Evolutionary conservation across 2,329 filamentous ascomycete species (phyloP), one percentile per base, ranked within the genome.

Genomic region (Aspergillus fructus): DNA sequence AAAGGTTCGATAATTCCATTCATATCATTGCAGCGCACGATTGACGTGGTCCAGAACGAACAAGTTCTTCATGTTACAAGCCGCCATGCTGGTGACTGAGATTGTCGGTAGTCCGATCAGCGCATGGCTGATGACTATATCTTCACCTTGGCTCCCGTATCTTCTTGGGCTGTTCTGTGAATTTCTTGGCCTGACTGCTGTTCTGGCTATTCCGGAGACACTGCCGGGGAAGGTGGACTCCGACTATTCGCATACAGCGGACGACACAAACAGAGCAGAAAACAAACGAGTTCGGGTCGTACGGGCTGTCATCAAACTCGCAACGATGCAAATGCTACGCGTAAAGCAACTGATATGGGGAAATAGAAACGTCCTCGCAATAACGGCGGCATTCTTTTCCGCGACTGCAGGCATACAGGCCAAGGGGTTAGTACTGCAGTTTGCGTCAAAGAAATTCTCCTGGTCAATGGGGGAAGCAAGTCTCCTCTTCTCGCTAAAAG

Each of bases 11-110:
- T 37, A 1, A 7, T 7, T n/a, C 12, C 5, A 15, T 37, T n/a
- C 34, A 1, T 3, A 5, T n/a, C 15, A 15, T n/a, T 15, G 2
- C 0, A 3, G 9, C 9, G 27, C 9, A 11, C 3, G 1, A 11
- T 4, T 30, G 27, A 30, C 27, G 9, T 30, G 4, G 6, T 37
- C 1, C 15, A 37, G 34, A 7, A 8, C 34, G 4, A 15, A 5
- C 34, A n/a, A 15, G 12, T 37, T 37, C 34, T 37, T 15, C 15
- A 37, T n/a, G 8, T 5, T 37, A 37, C 5, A 13, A 2, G 34
- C 34, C 5, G 34, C 34, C 12, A 37, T n/a, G 12, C 34, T 37
- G 0, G 12, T 6, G 6, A 13, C 12, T n/a, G 34, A 37, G 15
- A 37, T 37, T 5, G 4, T 37, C 0, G 34, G 12, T 1, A 7